phyloP scores from a whole-genome alignment of 176 grass and related monocot genomes.

The Eleusine coracana region DNA sequence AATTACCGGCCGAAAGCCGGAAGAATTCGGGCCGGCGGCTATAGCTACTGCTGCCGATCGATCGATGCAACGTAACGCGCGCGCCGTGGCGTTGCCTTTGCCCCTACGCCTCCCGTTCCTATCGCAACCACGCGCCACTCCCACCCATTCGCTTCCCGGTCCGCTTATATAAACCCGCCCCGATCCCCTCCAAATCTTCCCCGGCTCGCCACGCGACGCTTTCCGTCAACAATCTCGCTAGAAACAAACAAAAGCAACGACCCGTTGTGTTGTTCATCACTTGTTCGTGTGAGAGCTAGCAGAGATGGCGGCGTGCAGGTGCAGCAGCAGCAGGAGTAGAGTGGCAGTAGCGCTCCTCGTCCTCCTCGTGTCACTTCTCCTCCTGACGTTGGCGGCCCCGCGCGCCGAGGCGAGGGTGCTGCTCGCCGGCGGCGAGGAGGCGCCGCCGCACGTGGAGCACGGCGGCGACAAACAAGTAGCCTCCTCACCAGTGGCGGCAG shows the following conservation, averaged over 20 bases:
- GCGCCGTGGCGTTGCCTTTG: constrained; percentile 32
- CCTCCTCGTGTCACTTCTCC: constrained; percentile 7
- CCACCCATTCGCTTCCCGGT: too few species aligned
- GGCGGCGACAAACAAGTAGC: too few species aligned
- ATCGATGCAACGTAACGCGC: background rate
- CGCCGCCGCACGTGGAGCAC: too few species aligned
- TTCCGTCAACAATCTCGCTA: background rate
- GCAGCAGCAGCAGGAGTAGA: constrained; percentile 7
- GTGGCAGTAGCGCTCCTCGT: background rate
- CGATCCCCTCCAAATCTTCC: constrained; percentile 7
- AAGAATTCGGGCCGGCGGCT: too few species aligned
- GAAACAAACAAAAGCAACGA: background rate
- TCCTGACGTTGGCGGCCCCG: background rate
- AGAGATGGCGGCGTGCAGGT: constrained; percentile 22
- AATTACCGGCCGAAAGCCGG: too few species aligned
- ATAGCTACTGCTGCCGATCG: background rate
- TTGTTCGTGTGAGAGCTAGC: background rate
- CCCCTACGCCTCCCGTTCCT: constrained; percentile 9
- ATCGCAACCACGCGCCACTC: background rate
- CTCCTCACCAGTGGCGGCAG: background rate
- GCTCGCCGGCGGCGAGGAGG: background rate
- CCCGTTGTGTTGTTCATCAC: too few species aligned
- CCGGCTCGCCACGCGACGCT: background rate
- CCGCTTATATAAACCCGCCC: constrained; percentile 33
- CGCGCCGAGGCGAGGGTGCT: constrained; percentile 19